Conservation (phyloP, 805 yeast genomes). For the Torulaspora maleeae region DNA sequence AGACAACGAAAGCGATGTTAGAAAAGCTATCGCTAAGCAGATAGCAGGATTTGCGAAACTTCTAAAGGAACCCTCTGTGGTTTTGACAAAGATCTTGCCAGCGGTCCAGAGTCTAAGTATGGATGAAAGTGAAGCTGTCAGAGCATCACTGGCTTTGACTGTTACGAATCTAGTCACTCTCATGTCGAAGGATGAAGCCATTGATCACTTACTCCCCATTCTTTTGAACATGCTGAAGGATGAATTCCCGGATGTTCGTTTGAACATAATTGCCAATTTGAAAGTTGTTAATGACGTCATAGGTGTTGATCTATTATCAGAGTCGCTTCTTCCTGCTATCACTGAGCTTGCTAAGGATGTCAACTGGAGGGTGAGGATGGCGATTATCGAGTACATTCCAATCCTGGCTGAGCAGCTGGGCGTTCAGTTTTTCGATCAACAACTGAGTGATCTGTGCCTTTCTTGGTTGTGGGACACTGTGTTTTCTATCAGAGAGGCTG, state of each 20-base stretch:
- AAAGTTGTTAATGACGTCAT: conserved; percentile 90
- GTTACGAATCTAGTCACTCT: conserved; percentile 83
- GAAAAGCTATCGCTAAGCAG: conserved; percentile 91
- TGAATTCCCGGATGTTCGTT: conserved; percentile 92
- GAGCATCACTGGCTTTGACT: conserved; percentile 87
- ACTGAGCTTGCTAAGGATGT: conserved; percentile 93
- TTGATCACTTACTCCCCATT: conserved; percentile 77
- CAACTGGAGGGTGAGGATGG: conserved; percentile 96
- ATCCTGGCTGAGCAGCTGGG: conserved; percentile 91
- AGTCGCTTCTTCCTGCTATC: conserved; percentile 89
- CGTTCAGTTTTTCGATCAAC: conserved; percentile 86
- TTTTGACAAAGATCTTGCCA: conserved; percentile 72
- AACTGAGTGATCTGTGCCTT: conserved; percentile 82
- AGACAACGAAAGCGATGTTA: conserved; percentile 94
- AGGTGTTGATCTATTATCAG: conserved; percentile 83
- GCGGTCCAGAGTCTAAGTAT: conserved; percentile 75
- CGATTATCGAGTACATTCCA: conserved; percentile 95
- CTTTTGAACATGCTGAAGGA: conserved; percentile 92
- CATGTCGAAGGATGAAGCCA: conserved; percentile 78
- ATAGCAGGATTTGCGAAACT: conserved; percentile 68
- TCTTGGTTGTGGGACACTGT: conserved; percentile 99
- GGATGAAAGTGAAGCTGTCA: conserved; percentile 89
- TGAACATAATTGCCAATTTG: conserved; percentile 87
- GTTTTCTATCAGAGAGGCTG: conserved; percentile 93
- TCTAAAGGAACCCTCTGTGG: conserved; percentile 43